Conservation (phyloP, 1,284 basidiomycete genomes). For the Cystobasidium pallidum region DNA sequence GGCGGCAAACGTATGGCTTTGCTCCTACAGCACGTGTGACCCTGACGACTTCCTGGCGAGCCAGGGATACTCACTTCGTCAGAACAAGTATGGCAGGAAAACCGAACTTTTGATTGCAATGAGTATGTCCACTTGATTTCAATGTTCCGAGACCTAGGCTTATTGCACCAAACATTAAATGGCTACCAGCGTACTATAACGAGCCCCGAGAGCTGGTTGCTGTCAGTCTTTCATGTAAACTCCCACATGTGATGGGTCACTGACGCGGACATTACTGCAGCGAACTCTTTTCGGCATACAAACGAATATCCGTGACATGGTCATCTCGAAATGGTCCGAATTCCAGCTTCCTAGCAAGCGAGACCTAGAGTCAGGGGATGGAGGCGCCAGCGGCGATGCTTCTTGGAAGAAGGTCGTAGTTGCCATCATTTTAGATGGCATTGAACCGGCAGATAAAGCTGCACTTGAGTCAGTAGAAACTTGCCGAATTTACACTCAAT, state of each 20-base stretch:
- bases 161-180: too few species aligned
- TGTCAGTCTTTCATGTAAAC: too few species aligned
- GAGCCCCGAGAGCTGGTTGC: constrained; percentile 39
- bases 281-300: constrained; percentile 90
- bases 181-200: constrained; percentile 34
- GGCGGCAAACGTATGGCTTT: too few species aligned
- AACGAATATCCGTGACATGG: constrained; percentile 97
- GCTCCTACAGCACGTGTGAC: constrained; percentile 62
- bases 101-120: constrained; percentile 82
- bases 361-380: constrained; percentile 61
- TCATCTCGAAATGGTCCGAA: constrained; percentile 89
- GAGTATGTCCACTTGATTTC: constrained; percentile 13
- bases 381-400: constrained; percentile 73
- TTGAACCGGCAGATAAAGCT: constrained; percentile 85
- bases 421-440: constrained; percentile 79
- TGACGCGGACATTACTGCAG: too few species aligned
- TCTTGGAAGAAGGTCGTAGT: constrained; percentile 92
- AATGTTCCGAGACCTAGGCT: too few species aligned
- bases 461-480: constrained; percentile 70
- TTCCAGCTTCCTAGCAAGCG: constrained; percentile 62
- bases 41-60: constrained; percentile 86
- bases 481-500: neutral
- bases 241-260: too few species aligned
- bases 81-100: constrained; percentile 81
- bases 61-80: constrained; percentile 75